Conservation (phyloP, 495 filamentous ascomycete species). For the Daldinia childiae region DNA sequence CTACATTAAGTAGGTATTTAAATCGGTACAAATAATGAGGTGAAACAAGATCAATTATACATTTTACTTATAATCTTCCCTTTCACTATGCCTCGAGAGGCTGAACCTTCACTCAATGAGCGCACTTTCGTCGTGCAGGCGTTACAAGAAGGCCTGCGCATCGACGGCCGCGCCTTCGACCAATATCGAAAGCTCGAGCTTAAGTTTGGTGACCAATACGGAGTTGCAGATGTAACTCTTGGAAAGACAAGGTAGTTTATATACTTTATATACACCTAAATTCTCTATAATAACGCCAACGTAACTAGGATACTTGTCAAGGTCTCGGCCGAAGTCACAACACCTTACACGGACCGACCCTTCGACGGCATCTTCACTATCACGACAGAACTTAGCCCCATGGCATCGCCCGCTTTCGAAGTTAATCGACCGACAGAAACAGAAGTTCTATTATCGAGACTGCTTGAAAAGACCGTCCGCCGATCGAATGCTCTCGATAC, state of each 20-base stretch:
- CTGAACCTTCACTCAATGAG: constrained; percentile 81
- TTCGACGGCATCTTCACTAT: constrained; percentile 96
- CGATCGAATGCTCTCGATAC: constrained; percentile 91
- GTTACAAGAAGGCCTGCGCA: constrained; percentile 75
- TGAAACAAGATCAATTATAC: constrained; percentile 24
- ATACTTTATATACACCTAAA: no score
- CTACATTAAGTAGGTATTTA: no score
- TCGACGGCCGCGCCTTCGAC: constrained; percentile 84
- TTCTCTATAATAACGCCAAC: neutral
- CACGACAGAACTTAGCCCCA: constrained; percentile 86
- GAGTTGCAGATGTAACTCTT: constrained; percentile 85
- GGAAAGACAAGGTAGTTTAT: constrained; percentile 83
- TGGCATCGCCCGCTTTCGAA: constrained; percentile 92
- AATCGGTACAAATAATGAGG: constrained; percentile 22
- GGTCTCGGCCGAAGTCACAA: constrained; percentile 86
- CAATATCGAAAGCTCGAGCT: constrained; percentile 79
- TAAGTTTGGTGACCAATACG: constrained; percentile 88
- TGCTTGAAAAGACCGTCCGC: constrained; percentile 92
- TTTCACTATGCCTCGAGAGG: constrained; percentile 84
- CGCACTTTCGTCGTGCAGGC: constrained; percentile 79
- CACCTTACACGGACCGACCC: constrained; percentile 85
- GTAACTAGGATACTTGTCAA: constrained; percentile 77
- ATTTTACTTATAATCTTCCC: constrained; percentile 15
- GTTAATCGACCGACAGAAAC: constrained; percentile 80
- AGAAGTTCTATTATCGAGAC: constrained; percentile 83